phyloP scores from a whole-genome alignment of 1,284 basidiomycete genomes.

The Hymenochaete sp. region DNA sequence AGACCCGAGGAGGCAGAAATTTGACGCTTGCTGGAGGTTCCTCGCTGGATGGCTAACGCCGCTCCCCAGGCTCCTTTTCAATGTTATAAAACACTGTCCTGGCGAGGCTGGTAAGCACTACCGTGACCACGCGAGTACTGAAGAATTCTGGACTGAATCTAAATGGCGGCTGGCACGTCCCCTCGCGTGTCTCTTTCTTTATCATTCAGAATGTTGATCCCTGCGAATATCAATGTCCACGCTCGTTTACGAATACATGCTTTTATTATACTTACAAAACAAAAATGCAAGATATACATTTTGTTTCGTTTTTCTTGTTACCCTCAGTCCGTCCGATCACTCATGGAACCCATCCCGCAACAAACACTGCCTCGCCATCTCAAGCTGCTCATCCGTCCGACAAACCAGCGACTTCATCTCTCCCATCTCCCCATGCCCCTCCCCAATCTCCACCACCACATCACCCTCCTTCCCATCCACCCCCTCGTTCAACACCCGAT shows the following conservation, averaged over 20 bases:
- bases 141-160: too few relatives aligned
- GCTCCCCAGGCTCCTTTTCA: too few relatives aligned
- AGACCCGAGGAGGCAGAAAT: too few relatives aligned
- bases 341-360: conserved; percentile 17
- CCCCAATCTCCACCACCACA: conserved; percentile 44
- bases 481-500: conserved; percentile 32
- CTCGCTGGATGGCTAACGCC: too few relatives aligned
- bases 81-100: too few relatives aligned
- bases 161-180: too few relatives aligned
- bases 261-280: neutral
- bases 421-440: conserved; percentile 21
- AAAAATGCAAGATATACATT: neutral
- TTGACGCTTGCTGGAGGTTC: too few relatives aligned
- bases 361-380: conserved; percentile 56
- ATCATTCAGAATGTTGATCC: too few relatives aligned
- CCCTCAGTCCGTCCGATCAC: neutral
- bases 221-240: neutral
- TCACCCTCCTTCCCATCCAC: conserved; percentile 27
- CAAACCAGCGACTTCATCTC: conserved; percentile 45
- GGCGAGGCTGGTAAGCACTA: too few relatives aligned
- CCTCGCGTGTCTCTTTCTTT: too few relatives aligned
- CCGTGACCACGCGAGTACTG: too few relatives aligned
- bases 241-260: neutral
- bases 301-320: too few relatives aligned
- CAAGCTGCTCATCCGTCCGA: conserved; percentile 57